phyloP scores from a whole-genome alignment of 2,329 filamentous ascomycete species.

The Peltaster fructicola region DNA sequence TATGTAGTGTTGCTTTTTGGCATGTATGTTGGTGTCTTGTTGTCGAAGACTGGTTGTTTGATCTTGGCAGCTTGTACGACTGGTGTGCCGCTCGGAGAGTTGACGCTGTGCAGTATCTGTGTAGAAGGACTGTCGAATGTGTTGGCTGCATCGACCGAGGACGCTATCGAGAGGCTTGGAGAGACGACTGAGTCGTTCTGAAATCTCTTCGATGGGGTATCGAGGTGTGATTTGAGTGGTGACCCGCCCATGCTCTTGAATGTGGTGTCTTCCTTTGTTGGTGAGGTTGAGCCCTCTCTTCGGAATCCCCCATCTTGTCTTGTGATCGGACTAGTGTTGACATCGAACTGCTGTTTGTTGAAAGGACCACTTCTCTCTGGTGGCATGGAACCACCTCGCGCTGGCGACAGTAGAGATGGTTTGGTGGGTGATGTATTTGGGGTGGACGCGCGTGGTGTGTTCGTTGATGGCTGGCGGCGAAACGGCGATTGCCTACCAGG shows the following conservation, averaged over 20 bases:
- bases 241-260: slow-evolving; percentile 2
- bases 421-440: slow-evolving; percentile 12
- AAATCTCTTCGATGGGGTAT: no score
- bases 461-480: slow-evolving; percentile 21
- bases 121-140: slow-evolving; percentile 19
- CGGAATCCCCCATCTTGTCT: neutral
- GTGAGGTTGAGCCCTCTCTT: neutral
- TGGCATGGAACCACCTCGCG: neutral
- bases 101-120: slow-evolving; percentile 16
- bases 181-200: slow-evolving; percentile 19
- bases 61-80: no score
- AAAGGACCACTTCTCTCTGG: slow-evolving; percentile 1
- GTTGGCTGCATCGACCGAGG: slow-evolving; percentile 16
- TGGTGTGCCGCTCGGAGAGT: no score
- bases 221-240: no score
- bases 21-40: slow-evolving; percentile 4
- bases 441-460: slow-evolving; percentile 13
- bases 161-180: slow-evolving; percentile 16
- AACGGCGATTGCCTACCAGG: slow-evolving; percentile 18
- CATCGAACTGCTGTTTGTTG: no score
- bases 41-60: slow-evolving; percentile 8
- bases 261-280: slow-evolving; percentile 1
- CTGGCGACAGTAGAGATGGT: slow-evolving; percentile 12
- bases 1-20: slow-evolving; percentile 21
- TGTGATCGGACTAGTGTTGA: no score